Evolutionary conservation across 202 grass and related monocot species (phyloP), one percentile per base, ranked within the genome.

Genomic region (Zoysia matrella): DNA sequence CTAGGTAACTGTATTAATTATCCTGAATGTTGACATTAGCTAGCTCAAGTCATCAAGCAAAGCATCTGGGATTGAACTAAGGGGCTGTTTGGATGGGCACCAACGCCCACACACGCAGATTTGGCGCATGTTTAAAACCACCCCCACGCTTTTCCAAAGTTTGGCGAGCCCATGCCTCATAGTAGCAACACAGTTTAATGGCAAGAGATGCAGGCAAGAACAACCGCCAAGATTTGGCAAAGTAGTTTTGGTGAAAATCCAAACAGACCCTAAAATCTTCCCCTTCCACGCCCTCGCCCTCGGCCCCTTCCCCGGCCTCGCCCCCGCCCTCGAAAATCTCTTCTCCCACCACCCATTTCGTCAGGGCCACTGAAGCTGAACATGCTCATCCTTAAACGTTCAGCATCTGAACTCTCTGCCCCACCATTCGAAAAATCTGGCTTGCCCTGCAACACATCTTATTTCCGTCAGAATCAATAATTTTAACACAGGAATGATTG

Each of bases 331-430:
- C 88, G 80, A 63, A 92, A 89, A 63, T 90, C 75, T 72, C 71
- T 80, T 58, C 81, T 78, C n/a, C 79, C 88, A 13, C 86, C 83
- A 61, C 52, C 62, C 16, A 76, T 83, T 83, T 99, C 89, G 55
- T 89, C 89, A 3, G 83, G 82, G 60, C 87, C 75, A 43, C 36
- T 84, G 83, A 96, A 99, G 82, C 85, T 96, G 87, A 99, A 96
- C 87, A 94, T 96, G 86, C 84, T 96, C 83, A 84, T 90, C 72
- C 92, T 80, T 65, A 96, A 62, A 50, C 72, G 75, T 75, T 96
- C 89, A 22, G 91, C 96, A 58, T 90, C 91, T 9, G 92, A 95
- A 48, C 60, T 85, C 65, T 69, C 93, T 13, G 53, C 16, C 10
- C 52, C 43, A 0, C 77, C 52, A 57, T 3, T 7, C 41, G 57